A percentile compares a stretch with the other conserved stretches of the same genome.
phyloP scores from a whole-genome alignment of 495 filamentous ascomycete species.

The Immersiella caudata region DNA sequence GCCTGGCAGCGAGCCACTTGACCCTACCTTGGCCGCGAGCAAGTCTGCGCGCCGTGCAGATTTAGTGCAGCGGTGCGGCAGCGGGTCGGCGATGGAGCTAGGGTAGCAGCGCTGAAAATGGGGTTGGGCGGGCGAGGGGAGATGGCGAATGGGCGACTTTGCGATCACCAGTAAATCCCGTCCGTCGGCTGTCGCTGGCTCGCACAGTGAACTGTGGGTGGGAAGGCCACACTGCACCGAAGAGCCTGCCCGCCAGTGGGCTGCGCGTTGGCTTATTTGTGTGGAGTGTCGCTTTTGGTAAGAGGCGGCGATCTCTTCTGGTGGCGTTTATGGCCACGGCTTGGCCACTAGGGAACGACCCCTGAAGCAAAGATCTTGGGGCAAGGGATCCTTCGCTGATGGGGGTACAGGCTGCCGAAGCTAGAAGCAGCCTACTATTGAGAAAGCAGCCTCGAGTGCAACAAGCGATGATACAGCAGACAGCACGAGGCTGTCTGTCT shows the following conservation, averaged over 20 bases:
- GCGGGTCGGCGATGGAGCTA: slow-evolving; percentile 5
- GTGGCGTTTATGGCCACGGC: slow-evolving; percentile 8
- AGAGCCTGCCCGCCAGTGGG: not conserved
- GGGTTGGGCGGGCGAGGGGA: not conserved
- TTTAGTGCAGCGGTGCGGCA: not conserved
- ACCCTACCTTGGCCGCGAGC: not conserved
- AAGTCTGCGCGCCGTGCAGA: not conserved
- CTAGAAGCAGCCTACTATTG: too few relatives aligned
- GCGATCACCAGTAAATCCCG: slow-evolving; percentile 11
- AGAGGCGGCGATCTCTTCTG: slow-evolving; percentile 14
- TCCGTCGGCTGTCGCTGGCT: not conserved
- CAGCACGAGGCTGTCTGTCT: not conserved
- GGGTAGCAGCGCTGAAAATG: not conserved
- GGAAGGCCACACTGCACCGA: not conserved
- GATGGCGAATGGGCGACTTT: slow-evolving; percentile 10
- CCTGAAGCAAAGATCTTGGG: slow-evolving; percentile 3
- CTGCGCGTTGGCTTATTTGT: not conserved
- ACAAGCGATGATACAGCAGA: not conserved
- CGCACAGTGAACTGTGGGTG: not conserved
- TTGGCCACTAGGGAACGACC: slow-evolving; percentile 2
- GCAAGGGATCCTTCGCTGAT: not conserved
- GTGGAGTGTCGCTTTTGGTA: not conserved
- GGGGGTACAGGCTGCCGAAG: not conserved
- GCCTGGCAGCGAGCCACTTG: slow-evolving; percentile 4
- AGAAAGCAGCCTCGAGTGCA: not conserved